Percentiles rank a stretch among this genome's conserved stretches.
These are phyloP conservation scores for Metschnikowia amazonensis DNA, from an alignment of 805 yeast genomes.

Conservation along the genomic window DNA sequence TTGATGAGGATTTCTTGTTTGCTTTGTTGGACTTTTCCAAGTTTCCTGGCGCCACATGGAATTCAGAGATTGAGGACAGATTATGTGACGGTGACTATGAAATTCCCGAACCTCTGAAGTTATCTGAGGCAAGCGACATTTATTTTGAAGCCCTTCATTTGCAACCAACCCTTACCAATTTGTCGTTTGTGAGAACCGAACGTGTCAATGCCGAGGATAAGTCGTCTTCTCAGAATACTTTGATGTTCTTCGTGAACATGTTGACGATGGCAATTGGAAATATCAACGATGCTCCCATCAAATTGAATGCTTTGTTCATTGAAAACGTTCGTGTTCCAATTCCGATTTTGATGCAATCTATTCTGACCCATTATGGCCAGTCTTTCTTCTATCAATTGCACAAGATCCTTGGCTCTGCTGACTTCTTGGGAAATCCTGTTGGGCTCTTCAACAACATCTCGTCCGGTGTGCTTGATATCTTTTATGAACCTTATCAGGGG, in stretches of 20 bases:
- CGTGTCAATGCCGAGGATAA: constrained; percentile 64
- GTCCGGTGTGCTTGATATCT: constrained; percentile 93
- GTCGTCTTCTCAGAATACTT: constrained; percentile 56
- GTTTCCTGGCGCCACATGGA: constrained; percentile 81
- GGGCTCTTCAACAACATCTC: constrained; percentile 90
- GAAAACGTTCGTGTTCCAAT: constrained; percentile 88
- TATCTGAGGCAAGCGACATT: constrained; percentile 61
- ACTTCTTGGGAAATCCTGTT: constrained; percentile 94
- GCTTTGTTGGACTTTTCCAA: constrained; percentile 77
- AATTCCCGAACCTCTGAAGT: constrained; percentile 65
- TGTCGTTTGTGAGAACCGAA: constrained; percentile 90
- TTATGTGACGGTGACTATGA: constrained; percentile 61
- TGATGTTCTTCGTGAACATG: constrained; percentile 76
- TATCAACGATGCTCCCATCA: constrained; percentile 93
- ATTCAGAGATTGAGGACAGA: constrained; percentile 38
- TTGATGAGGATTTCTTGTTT: constrained; percentile 89
- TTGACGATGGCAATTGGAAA: constrained; percentile 96
- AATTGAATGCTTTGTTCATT: constrained; percentile 78
- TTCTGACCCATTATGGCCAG: constrained; percentile 85
- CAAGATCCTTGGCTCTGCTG: constrained; percentile 93
- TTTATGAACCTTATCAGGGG: constrained; percentile 97
- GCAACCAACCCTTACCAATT: constrained; percentile 84
- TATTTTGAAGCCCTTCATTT: constrained; percentile 90
- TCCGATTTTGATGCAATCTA: constrained; percentile 63
- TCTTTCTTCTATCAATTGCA: constrained; percentile 89